Conservation (phyloP, 139 green algal genomes). For the Tetradesmus obliquus region DNA sequence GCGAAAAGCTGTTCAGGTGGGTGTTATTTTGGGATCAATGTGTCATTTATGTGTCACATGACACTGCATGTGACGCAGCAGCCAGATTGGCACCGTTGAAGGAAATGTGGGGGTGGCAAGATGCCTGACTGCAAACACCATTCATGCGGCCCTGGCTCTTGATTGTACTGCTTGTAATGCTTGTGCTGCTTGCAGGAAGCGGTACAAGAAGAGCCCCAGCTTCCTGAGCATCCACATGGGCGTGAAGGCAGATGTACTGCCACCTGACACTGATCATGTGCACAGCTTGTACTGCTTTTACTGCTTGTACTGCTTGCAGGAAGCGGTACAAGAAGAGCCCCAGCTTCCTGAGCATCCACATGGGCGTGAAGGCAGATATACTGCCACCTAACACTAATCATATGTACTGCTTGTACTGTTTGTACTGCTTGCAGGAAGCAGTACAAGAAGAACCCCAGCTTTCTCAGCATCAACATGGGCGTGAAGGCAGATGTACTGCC, state of each 20-base stretch:
- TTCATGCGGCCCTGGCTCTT: too few species aligned
- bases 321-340: slow-evolving; percentile 92
- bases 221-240: slow-evolving; percentile 96
- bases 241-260: slow-evolving; percentile 81
- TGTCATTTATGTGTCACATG: neutral
- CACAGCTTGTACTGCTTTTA: neutral
- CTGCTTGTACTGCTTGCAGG: slow-evolving; percentile 37
- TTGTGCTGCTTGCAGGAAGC: slow-evolving; percentile 58
- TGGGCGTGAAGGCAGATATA: slow-evolving; percentile 84
- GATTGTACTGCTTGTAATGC: too few species aligned
- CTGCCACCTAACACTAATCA: slow-evolving; percentile 56
- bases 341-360: slow-evolving; percentile 94
- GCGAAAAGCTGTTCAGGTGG: slow-evolving; percentile 75
- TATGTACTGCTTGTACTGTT: neutral
- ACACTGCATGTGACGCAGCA: neutral
- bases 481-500: slow-evolving; percentile 82
- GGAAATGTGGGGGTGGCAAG: too few species aligned
- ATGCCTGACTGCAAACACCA: too few species aligned
- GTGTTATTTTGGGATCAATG: neutral
- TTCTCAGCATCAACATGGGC: slow-evolving; percentile 93
- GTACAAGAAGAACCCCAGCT: slow-evolving; percentile 95
- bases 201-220: slow-evolving; percentile 93
- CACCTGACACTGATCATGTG: neutral
- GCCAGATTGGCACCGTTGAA: too few species aligned
- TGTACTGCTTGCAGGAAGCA: slow-evolving; percentile 55